Evolutionary conservation across 768 basidiomycete species (phyloP).

Genomic region (Tulasnella sp.): DNA sequence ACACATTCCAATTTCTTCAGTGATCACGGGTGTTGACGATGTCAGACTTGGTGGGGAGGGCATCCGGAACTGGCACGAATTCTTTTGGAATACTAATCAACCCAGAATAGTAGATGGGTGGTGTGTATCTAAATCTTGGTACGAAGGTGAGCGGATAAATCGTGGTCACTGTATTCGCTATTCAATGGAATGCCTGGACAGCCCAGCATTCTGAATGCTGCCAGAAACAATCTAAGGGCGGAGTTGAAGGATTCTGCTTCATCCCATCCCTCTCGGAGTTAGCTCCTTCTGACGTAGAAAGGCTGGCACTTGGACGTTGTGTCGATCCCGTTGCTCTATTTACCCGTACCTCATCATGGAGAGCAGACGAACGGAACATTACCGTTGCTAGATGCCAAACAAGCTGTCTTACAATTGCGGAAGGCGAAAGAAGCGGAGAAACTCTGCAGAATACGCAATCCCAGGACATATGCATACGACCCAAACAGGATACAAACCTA

Average conservation of each 20-base stretch:
- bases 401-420: slow-evolving; percentile 28
- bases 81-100: slow-evolving; percentile 38
- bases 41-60: slow-evolving; percentile 27
- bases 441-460: slow-evolving; percentile 17
- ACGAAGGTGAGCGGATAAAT: slow-evolving; percentile 23
- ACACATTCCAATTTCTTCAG: slow-evolving; percentile 42
- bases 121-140: slow-evolving; percentile 36
- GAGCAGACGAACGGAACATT: too few species aligned
- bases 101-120: slow-evolving; percentile 35
- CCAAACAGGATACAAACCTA: slow-evolving; percentile 38
- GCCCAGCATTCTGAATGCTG: slow-evolving; percentile 2
- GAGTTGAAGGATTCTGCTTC: slow-evolving; percentile 4
- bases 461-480: slow-evolving; percentile 40
- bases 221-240: slow-evolving; percentile 2
- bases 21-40: slow-evolving; percentile 60
- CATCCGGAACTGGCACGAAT: slow-evolving; percentile 23
- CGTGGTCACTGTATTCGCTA: not conserved
- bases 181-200: slow-evolving; percentile 4
- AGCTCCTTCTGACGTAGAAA: not conserved
- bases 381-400: slow-evolving; percentile 31
- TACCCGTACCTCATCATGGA: too few species aligned
- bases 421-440: slow-evolving; percentile 17
- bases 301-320: slow-evolving; percentile 31
- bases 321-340: slow-evolving; percentile 46
- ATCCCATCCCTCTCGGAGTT: slow-evolving; percentile 21